Evolutionary conservation across 345 rosid genomes (phyloP), one percentile per base, ranked within the genome.

Genomic region (Hibiscus syriacus): DNA sequence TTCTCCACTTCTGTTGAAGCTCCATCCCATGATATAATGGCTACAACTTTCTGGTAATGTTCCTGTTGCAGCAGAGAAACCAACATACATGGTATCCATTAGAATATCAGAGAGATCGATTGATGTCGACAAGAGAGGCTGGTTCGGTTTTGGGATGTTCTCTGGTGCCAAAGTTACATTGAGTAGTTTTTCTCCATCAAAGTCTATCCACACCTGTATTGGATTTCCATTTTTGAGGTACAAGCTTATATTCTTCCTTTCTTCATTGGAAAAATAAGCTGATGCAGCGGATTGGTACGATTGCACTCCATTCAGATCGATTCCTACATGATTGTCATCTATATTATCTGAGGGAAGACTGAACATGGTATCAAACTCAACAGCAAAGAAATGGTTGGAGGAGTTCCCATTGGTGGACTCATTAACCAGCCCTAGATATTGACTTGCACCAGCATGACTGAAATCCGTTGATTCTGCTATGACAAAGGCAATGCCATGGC

Each of bases 21-120:
- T 89, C 90, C 92, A 89, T 34, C 96, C 90, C 36, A 79, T 66
- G 34, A 89, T 61, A 12, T 79, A 69, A 27, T 87, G 92, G 25
- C 71, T 46, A 38, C 71, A 0, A 3, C 48, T 43, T 30, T 80
- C 71, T 7, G 61, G 10, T 13, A 74, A 13, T 2, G 80, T 53
- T 14, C 87, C 84, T 0, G 89, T 85, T 36, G 89, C 58, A 5
- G 65, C 80, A 0, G 86, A 71, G 78, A 90, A 79, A 30, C 95
- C 97, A 3, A 90, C 74, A 63, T 57, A 78, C 80, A 81, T 71
- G 16, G 72, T 57, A 23, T 85, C 78, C 3, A 69, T 23, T 39
- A 90, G 50, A 7, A 80, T 26, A 4, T 60, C 66, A 0, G 84
- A 84, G 57, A 88, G 76, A 73, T 88, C 79, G 48, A 70, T 0